Conservation (phyloP, 139 green algal genomes). For the Chlamydomonas sphaeroides region DNA sequence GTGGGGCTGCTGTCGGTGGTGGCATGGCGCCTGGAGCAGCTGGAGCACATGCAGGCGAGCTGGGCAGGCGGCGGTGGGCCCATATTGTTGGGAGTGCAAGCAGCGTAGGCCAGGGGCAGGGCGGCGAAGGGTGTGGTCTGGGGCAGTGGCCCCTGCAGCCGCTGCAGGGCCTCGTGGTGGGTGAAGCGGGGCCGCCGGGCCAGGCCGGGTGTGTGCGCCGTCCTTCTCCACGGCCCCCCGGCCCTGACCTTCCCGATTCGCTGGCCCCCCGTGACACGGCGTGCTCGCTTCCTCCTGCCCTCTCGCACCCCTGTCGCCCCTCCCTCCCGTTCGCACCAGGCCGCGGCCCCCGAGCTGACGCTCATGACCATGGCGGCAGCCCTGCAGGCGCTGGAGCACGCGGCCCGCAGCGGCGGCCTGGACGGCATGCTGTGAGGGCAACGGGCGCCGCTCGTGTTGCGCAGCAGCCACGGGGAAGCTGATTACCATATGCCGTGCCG, state of each 20-base stretch:
- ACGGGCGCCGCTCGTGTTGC: too few species aligned
- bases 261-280: not conserved
- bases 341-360: not conserved
- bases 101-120: not conserved
- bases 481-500: too few species aligned
- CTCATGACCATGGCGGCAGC: constrained; percentile 27
- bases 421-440: too few species aligned
- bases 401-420: too few species aligned
- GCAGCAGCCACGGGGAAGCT: too few species aligned
- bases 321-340: too few species aligned
- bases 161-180: not conserved
- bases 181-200: too few species aligned
- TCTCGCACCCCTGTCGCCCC: not conserved
- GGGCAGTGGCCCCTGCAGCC: too few species aligned
- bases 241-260: not conserved
- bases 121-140: not conserved
- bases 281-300: not conserved
- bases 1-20: constrained; percentile 80
- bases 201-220: not conserved
- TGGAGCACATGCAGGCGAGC: constrained; percentile 37
- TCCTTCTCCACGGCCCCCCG: too few species aligned
- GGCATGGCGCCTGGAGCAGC: constrained; percentile 52
- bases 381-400: constrained; percentile 25
- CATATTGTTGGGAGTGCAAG: too few species aligned
- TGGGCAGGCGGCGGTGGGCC: not conserved